A percentile compares a stretch with the other conserved stretches of the same genome.
These are phyloP conservation scores for Boletellus deceptivus DNA, from an alignment of 1,284 basidiomycete genomes.

Conservation along the genomic window DNA sequence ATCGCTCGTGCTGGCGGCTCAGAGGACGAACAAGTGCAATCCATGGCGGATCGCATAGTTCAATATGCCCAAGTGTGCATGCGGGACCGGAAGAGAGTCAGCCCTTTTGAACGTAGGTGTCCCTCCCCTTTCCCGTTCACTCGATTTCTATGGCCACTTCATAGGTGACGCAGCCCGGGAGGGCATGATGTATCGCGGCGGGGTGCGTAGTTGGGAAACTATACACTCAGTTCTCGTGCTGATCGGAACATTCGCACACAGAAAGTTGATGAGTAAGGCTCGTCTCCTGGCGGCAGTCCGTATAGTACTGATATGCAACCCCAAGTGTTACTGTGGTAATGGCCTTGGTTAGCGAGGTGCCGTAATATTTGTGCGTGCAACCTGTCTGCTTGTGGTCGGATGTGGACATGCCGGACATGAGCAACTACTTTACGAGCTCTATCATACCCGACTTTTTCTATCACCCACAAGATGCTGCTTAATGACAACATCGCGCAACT, in stretches of 20 bases:
- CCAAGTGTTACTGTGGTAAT: slow-evolving; percentile 47
- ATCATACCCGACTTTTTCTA: slow-evolving; percentile 2
- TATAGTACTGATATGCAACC: slow-evolving; percentile 21
- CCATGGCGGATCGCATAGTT: slow-evolving; percentile 69
- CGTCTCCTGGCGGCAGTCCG: slow-evolving; percentile 11
- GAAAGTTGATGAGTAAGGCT: slow-evolving; percentile 65
- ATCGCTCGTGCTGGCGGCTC: slow-evolving; percentile 53
- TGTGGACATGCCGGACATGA: too few species aligned
- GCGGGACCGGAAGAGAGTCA: slow-evolving; percentile 57
- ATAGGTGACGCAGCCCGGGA: slow-evolving; percentile 60
- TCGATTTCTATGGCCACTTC: slow-evolving; percentile 4
- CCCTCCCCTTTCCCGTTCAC: neutral
- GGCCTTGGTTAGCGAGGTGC: slow-evolving; percentile 41
- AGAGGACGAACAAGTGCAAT: slow-evolving; percentile 62
- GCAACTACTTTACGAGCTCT: neutral
- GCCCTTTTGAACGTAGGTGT: slow-evolving; percentile 68
- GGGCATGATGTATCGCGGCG: slow-evolving; percentile 64
- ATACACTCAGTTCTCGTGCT: slow-evolving; percentile 16
- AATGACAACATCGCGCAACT: neutral
- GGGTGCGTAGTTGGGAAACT: slow-evolving; percentile 43
- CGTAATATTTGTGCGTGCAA: neutral
- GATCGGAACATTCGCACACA: slow-evolving; percentile 25
- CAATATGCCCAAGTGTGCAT: slow-evolving; percentile 70
- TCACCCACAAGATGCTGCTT: neutral
- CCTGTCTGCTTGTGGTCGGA: neutral